Evolutionary conservation across 1,284 basidiomycete species (phyloP).

Genomic region (Ustilago xerochloae): DNA sequence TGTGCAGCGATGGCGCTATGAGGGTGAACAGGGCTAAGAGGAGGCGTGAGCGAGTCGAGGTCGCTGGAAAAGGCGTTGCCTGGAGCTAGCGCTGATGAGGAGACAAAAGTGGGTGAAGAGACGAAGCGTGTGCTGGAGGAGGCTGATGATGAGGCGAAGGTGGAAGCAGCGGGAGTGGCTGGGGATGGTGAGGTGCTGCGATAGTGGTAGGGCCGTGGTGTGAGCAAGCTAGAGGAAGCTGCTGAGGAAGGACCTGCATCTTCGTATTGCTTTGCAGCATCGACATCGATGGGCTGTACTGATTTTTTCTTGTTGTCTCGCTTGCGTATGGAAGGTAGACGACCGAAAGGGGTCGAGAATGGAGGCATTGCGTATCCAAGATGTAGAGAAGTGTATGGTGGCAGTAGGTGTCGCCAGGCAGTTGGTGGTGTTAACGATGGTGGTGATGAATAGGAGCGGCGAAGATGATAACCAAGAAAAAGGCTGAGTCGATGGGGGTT

Average conservation of each 20-base stretch:
- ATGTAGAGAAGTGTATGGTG: background rate
- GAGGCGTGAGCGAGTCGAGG: slow-evolving; percentile 27
- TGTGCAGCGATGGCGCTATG: slow-evolving; percentile 7
- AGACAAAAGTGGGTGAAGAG: slow-evolving; percentile 33
- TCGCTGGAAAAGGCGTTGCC: background rate
- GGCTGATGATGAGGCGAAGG: slow-evolving; percentile 3
- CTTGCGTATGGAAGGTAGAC: slow-evolving; percentile 21
- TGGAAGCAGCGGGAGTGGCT: slow-evolving; percentile 14
- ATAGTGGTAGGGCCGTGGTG: slow-evolving; percentile 26
- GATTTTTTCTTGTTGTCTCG: slow-evolving; percentile 17
- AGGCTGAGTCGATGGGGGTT: background rate
- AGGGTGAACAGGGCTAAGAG: slow-evolving; percentile 19
- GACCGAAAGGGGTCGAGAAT: slow-evolving; percentile 21
- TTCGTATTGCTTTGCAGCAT: slow-evolving; percentile 28
- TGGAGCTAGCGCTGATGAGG: slow-evolving; percentile 15
- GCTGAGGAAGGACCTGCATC: slow-evolving; percentile 26
- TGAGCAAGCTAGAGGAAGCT: slow-evolving; percentile 21
- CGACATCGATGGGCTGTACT: slow-evolving; percentile 44
- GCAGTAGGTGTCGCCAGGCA: background rate
- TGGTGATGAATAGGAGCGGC: background rate
- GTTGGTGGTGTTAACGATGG: background rate
- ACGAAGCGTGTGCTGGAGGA: slow-evolving; percentile 21
- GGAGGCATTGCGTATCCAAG: slow-evolving; percentile 20
- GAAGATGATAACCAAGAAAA: background rate
- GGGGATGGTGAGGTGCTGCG: slow-evolving; percentile 17